Conservation (phyloP, 2,329 filamentous ascomycete genomes). For the Fusarium newnesense region DNA sequence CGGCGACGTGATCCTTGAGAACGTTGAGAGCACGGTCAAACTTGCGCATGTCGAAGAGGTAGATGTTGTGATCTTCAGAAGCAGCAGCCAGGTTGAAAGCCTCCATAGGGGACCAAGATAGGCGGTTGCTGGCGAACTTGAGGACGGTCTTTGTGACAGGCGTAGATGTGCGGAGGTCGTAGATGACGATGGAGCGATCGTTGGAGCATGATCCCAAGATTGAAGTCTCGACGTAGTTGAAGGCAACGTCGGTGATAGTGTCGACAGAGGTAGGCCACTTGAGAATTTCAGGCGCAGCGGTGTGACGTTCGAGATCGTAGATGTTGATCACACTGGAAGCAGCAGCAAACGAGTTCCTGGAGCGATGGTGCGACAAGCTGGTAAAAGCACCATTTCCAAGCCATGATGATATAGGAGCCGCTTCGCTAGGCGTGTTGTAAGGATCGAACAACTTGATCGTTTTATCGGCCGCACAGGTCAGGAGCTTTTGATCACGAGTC, state of each 20-base stretch:
- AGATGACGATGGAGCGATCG: slow-evolving; percentile 88
- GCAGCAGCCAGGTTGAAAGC: slow-evolving; percentile 94
- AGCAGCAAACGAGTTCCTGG: slow-evolving; percentile 80
- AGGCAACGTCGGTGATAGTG: slow-evolving; percentile 87
- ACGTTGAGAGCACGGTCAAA: slow-evolving; percentile 89
- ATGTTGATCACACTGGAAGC: slow-evolving; percentile 83
- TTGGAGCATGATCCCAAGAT: slow-evolving; percentile 86
- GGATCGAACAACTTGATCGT: slow-evolving; percentile 93
- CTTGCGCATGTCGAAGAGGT: slow-evolving; percentile 92
- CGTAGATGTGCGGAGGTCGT: slow-evolving; percentile 88
- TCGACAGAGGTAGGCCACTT: slow-evolving; percentile 89
- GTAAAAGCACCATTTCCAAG: slow-evolving; percentile 87
- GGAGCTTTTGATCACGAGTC: slow-evolving; percentile 84
- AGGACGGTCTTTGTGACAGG: slow-evolving; percentile 85
- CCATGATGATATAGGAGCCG: slow-evolving; percentile 84
- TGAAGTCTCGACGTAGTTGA: slow-evolving; percentile 95
- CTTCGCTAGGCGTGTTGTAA: slow-evolving; percentile 75
- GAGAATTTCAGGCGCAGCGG: slow-evolving; percentile 82
- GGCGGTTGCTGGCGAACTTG: slow-evolving; percentile 82
- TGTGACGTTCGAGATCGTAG: slow-evolving; percentile 86
- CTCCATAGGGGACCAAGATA: slow-evolving; percentile 97
- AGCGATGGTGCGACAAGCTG: slow-evolving; percentile 83
- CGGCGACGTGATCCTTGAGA: slow-evolving; percentile 86
- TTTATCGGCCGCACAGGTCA: slow-evolving; percentile 88
- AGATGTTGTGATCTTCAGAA: slow-evolving; percentile 91